These are phyloP conservation scores for Picochlorum sp. DNA, from an alignment of 139 green algal genomes.

Conservation along the genomic window DNA sequence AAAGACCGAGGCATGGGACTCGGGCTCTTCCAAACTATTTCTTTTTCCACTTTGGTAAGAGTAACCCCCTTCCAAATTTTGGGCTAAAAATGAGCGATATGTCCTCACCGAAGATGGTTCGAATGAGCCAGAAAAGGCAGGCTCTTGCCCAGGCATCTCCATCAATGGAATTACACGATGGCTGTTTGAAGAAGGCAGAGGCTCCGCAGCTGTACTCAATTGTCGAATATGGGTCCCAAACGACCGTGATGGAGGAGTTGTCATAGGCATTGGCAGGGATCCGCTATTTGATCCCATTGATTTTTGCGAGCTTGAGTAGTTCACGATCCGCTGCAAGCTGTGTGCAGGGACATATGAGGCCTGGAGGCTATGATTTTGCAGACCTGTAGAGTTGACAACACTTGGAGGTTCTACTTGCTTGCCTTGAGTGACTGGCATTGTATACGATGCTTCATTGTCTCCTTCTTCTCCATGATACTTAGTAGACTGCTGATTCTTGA, in stretches of 20 bases:
- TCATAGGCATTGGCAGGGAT: neutral
- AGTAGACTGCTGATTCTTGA: neutral
- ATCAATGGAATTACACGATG: conserved; percentile 15
- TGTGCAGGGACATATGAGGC: conserved; percentile 11
- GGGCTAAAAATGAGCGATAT: conserved; percentile 15
- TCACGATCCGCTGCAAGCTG: conserved; percentile 15
- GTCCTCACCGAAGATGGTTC: conserved; percentile 13
- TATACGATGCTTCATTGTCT: too few relatives aligned
- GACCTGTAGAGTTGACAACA: too few relatives aligned
- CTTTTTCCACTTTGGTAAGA: too few relatives aligned
- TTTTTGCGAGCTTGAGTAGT: neutral
- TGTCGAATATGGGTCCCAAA: conserved; percentile 6
- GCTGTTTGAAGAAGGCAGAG: neutral
- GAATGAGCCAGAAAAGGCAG: neutral
- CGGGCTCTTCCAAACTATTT: too few relatives aligned
- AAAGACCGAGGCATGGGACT: too few relatives aligned
- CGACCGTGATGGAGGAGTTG: conserved; percentile 18
- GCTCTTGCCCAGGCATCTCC: conserved; percentile 2
- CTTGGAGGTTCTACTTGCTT: too few relatives aligned
- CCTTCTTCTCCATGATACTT: neutral
- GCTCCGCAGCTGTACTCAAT: neutral
- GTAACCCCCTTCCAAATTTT: too few relatives aligned
- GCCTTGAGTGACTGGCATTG: too few relatives aligned
- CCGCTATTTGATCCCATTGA: neutral
- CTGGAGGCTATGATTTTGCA: too few relatives aligned